These are phyloP conservation scores for Chiua sp. DNA, from an alignment of 1,284 basidiomycete species.

Conservation along the genomic window DNA sequence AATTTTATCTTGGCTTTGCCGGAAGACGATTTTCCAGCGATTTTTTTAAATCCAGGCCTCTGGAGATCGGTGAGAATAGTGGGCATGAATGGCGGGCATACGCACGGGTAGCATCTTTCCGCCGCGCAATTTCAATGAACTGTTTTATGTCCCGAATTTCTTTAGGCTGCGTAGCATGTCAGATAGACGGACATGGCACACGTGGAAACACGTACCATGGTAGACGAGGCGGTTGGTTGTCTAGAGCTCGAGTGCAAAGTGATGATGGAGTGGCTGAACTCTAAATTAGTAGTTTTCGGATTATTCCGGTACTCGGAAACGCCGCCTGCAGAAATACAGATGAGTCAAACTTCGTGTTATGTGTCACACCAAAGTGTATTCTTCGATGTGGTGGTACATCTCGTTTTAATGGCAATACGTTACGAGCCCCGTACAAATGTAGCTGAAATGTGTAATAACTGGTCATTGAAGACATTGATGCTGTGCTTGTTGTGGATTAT, in stretches of 20 bases:
- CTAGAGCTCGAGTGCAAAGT: no score
- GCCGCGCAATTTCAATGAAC: slow-evolving; percentile 96
- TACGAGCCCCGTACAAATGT: no score
- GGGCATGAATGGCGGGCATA: no score
- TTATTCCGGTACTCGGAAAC: slow-evolving; percentile 18
- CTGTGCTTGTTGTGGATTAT: no score
- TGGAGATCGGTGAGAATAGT: background rate
- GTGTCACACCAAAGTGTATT: no score
- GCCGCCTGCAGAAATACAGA: no score
- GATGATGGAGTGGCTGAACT: slow-evolving; percentile 38
- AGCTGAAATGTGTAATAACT: no score
- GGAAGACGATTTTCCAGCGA: slow-evolving; percentile 67
- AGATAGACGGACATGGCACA: background rate
- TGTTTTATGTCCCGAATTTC: slow-evolving; percentile 99
- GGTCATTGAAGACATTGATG: no score
- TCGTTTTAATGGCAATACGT: no score
- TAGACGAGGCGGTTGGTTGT: slow-evolving; percentile 14
- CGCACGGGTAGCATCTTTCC: slow-evolving; percentile 83
- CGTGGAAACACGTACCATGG: slow-evolving; percentile 25
- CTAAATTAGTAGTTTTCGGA: slow-evolving; percentile 37
- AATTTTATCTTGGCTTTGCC: slow-evolving; percentile 94
- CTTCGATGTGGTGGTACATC: no score
- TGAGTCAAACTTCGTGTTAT: no score
- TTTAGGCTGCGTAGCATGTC: slow-evolving; percentile 73
- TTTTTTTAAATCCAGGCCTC: slow-evolving; percentile 98